Evolutionary conservation across 805 yeast genomes (phyloP), one percentile per base, ranked within the genome.

Genomic region (Wickerhamiella vanderwaltii): DNA sequence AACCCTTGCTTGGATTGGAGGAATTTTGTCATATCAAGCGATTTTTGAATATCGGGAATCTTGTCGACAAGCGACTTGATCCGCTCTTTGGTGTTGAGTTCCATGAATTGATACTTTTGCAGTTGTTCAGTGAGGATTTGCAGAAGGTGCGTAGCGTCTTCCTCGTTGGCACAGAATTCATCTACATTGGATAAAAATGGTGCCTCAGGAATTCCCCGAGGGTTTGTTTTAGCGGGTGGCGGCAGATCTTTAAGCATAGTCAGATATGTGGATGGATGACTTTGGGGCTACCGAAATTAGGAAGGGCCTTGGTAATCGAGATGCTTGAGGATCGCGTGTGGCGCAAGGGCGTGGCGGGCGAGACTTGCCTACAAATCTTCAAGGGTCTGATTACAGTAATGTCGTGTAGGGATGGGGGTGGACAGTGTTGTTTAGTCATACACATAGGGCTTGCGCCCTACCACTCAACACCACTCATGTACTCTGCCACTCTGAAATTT

Each of bases 171-270:
- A 48, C 86, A 71, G 51, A 77, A 73, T 38, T 75, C 79, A 43
- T 77, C 91, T 7, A 87, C 91, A 43, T 75, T 74, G 48, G 81
- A 93, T 40, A 91, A 76, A 60, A 91, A 91, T 30, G 93, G 95
- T 1, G 98, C 98, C 56, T 83, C 81, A 5, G 98, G 98, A 44
- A 91, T 91, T 3, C 98, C 98, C 49, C 97, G 72, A 7, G 96
- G 91, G 55, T 91, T 91, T 18, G 76, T 63, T 19, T 35, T 20
- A 29, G 41, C 47, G 12, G 57, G 55, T 29, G 28, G 22, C 20
- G 54, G 54, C 33, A 52, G 43, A 28, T 47, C 42, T 36, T 48
- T 50, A 16, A 41, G 45, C 53, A 50, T 49, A 29, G 12, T 18
- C 7, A 23, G n/a, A n/a, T n/a, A n/a, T n/a, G n/a, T n/a, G n/a